A percentile compares a stretch with the other conserved stretches of the same genome.
Conservation (phyloP, 495 filamentous ascomycete genomes). For the Penicillium angulare region DNA sequence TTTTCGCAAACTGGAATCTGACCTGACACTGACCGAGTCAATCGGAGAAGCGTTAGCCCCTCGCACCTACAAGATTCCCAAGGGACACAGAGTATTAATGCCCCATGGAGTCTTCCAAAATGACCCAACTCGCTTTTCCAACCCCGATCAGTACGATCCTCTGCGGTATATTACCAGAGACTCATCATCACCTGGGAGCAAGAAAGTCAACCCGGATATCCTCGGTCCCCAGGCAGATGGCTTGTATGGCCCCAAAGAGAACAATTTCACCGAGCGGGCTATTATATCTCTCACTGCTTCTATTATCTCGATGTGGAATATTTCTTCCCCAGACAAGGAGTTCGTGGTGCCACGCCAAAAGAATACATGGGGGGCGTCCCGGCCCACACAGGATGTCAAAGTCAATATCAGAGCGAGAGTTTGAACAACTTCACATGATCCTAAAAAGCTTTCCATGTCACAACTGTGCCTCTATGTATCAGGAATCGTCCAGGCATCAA, state of each 20-base stretch:
- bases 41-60: slow-evolving; percentile 37
- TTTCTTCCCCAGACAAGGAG: slow-evolving; percentile 37
- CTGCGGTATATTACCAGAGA: slow-evolving; percentile 49
- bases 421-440: slow-evolving; percentile 5
- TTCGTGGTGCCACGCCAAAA: slow-evolving; percentile 33
- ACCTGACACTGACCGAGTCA: slow-evolving; percentile 45
- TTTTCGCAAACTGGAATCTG: slow-evolving; percentile 40
- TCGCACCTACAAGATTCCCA: slow-evolving; percentile 43
- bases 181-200: slow-evolving; percentile 28
- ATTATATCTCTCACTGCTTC: slow-evolving; percentile 48
- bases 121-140: slow-evolving; percentile 46
- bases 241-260: slow-evolving; percentile 44
- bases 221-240: slow-evolving; percentile 50
- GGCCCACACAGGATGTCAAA: slow-evolving; percentile 35
- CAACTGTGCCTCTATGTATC: too few species aligned
- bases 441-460: too few species aligned
- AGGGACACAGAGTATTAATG: slow-evolving; percentile 48
- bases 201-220: slow-evolving; percentile 21
- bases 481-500: too few species aligned
- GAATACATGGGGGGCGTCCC: slow-evolving; percentile 35
- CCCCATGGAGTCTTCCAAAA: slow-evolving; percentile 50
- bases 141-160: slow-evolving; percentile 51
- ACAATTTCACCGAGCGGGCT: slow-evolving; percentile 48
- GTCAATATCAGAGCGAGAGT: slow-evolving; percentile 35
- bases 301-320: slow-evolving; percentile 52